Conservation (phyloP, 2,329 filamentous ascomycete species). For the Ustilaginoidea virens region DNA sequence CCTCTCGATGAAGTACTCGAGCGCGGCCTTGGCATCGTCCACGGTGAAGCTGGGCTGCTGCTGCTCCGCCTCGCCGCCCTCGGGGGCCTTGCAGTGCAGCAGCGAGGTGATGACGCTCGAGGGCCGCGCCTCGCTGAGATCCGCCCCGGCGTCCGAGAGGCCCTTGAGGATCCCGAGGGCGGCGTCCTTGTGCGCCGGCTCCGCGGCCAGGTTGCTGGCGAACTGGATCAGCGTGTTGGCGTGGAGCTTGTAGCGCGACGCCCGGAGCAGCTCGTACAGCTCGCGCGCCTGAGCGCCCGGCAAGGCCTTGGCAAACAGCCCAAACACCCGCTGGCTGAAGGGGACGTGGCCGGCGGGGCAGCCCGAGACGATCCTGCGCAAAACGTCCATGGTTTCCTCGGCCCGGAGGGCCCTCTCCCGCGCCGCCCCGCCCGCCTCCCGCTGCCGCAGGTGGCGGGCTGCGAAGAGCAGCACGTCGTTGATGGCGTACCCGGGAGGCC, state of each 20-base stretch:
- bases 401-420: constrained; percentile 12
- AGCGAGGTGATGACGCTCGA: constrained; percentile 43
- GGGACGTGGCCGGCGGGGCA: constrained; percentile 15
- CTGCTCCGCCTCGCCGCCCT: constrained; percentile 6
- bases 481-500: constrained; percentile 21
- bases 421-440: constrained; percentile 5
- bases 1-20: constrained; percentile 33
- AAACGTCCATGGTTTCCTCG: constrained; percentile 14
- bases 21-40: constrained; percentile 14
- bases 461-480: constrained; percentile 20
- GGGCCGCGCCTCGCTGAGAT: constrained; percentile 30
- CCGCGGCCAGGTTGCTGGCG: constrained; percentile 27
- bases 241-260: constrained; percentile 17
- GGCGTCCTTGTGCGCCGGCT: constrained; percentile 21
- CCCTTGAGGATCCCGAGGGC: constrained; percentile 26
- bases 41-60: constrained; percentile 12
- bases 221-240: constrained; percentile 31
- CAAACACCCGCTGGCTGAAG: constrained; percentile 24
- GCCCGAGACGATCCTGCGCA: constrained; percentile 15
- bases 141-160: constrained; percentile 21
- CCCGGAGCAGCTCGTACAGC: constrained; percentile 20
- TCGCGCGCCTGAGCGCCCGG: constrained; percentile 15
- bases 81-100: constrained; percentile 22
- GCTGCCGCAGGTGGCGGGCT: constrained; percentile 9
- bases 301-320: constrained; percentile 14